Percentiles rank a stretch among this genome's conserved stretches.
These are phyloP conservation scores for Isoetes taiwanensis DNA, from an alignment of 75 land plant genomes.

Conservation along the genomic window DNA sequence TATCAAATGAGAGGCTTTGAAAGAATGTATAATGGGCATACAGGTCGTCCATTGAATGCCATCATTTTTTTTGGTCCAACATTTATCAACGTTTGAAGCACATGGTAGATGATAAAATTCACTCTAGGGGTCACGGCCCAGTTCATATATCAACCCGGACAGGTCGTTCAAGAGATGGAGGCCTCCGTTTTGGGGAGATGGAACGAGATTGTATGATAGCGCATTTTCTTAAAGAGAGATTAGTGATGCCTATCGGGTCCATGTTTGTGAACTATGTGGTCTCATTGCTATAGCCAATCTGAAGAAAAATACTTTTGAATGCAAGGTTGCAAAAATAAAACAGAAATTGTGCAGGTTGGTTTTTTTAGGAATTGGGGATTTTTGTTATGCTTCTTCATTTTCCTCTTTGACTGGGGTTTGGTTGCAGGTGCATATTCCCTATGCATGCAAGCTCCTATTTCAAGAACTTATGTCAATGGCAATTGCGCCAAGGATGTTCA, in stretches of 20 bases:
- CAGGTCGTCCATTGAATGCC: neutral
- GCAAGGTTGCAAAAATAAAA: conserved; percentile 2
- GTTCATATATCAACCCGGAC: neutral
- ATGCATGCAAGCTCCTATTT: conserved; percentile 96
- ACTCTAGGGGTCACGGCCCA: conserved; percentile 2
- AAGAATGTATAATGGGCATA: conserved; percentile 5
- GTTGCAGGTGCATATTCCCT: conserved; percentile 90
- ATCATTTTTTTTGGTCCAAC: conserved; percentile 5
- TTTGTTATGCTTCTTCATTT: no score
- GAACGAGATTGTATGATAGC: conserved; percentile 4
- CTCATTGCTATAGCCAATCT: conserved; percentile 2
- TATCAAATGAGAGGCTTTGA: conserved; percentile 3
- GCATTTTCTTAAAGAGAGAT: conserved; percentile 4
- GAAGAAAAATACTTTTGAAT: conserved; percentile 5
- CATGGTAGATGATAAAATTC: conserved; percentile 6
- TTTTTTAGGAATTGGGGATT: no score
- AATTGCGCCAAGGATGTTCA: conserved; percentile 96
- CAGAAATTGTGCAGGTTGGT: conserved; percentile 4
- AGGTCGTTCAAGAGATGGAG: conserved; percentile 8
- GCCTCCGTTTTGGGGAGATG: conserved; percentile 1
- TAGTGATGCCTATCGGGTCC: conserved; percentile 6
- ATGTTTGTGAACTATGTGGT: neutral
- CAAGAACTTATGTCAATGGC: conserved; percentile 99
- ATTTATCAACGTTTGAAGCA: conserved; percentile 1
- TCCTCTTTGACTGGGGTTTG: no score